phyloP scores from a whole-genome alignment of 257 asterid genomes.

The Hygrophila difformis region DNA sequence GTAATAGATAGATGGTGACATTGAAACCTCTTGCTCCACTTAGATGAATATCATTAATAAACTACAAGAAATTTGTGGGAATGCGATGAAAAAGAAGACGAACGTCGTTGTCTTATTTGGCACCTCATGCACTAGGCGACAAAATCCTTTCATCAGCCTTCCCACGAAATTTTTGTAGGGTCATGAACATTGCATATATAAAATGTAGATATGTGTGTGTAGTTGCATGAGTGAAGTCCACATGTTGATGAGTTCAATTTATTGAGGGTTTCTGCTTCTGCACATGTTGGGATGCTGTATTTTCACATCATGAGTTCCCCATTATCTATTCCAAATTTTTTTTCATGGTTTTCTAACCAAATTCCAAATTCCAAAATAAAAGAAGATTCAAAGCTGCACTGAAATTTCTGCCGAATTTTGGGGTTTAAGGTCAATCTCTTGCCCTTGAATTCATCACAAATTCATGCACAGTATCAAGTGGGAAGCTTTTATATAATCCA shows the following conservation, averaged over 20 bases:
- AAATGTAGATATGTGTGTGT: background rate
- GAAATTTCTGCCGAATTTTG: slow-evolving; percentile 13
- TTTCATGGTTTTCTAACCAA: slow-evolving; percentile 9
- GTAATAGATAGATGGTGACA: too few relatives aligned
- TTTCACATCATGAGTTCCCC: slow-evolving; percentile 18
- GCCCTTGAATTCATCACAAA: slow-evolving; percentile 13
- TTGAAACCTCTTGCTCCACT: too few relatives aligned
- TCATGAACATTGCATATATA: too few relatives aligned
- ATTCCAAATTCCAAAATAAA: background rate
- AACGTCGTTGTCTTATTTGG: too few relatives aligned
- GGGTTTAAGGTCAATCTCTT: slow-evolving; percentile 18
- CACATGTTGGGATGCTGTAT: slow-evolving; percentile 24
- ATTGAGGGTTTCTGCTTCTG: slow-evolving; percentile 24
- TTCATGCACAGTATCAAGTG: too few relatives aligned
- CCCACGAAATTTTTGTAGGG: too few relatives aligned
- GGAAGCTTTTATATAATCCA: too few relatives aligned
- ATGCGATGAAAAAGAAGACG: too few relatives aligned
- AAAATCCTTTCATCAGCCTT: too few relatives aligned
- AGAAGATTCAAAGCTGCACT: background rate
- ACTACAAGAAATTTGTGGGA: too few relatives aligned
- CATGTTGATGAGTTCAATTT: slow-evolving; percentile 16
- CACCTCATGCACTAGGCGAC: too few relatives aligned
- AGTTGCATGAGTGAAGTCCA: slow-evolving; percentile 8
- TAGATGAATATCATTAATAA: too few relatives aligned
- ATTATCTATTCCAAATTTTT: background rate